Percentiles rank a stretch among this genome's conserved stretches.
phyloP scores from a whole-genome alignment of 495 filamentous ascomycete species.

The Aspergillus sclerotioniger region DNA sequence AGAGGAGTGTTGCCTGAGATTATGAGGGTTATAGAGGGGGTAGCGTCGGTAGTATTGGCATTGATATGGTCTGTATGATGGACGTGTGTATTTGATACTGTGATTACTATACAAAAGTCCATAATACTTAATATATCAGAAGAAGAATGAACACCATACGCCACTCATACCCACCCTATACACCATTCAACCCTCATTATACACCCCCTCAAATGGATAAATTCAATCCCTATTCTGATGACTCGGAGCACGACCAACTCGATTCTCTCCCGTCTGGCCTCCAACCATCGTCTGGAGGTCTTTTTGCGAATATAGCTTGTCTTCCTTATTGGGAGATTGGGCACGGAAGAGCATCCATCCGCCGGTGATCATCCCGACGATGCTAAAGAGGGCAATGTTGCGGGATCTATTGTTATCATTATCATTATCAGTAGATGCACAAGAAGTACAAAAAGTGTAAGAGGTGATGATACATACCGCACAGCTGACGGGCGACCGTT shows the following conservation, averaged over 20 bases:
- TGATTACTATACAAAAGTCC: background rate
- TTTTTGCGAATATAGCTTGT: background rate
- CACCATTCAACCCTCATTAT: background rate
- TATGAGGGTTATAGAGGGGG: constrained; percentile 14
- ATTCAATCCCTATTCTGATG: background rate
- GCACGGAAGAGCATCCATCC: constrained; percentile 5
- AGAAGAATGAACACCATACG: too few relatives aligned
- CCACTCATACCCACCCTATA: too few relatives aligned
- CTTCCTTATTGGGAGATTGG: constrained; percentile 4
- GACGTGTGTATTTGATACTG: too few relatives aligned
- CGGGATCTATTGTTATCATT: background rate
- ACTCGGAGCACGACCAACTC: background rate
- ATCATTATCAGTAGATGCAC: background rate
- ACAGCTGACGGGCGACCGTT: background rate
- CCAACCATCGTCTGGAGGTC: constrained; percentile 1
- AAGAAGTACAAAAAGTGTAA: too few relatives aligned
- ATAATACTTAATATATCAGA: too few relatives aligned
- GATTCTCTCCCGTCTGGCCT: constrained; percentile 1
- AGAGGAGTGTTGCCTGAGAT: constrained; percentile 39
- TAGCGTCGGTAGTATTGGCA: constrained; percentile 21
- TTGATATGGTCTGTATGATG: constrained; percentile 2
- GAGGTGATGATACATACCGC: background rate
- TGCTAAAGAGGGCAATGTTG: constrained; percentile 2
- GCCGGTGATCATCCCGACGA: constrained; percentile 2
- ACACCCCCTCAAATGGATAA: background rate